Conservation (phyloP, 2,329 filamentous ascomycete species). For the Exophiala phaeomuriformis region DNA sequence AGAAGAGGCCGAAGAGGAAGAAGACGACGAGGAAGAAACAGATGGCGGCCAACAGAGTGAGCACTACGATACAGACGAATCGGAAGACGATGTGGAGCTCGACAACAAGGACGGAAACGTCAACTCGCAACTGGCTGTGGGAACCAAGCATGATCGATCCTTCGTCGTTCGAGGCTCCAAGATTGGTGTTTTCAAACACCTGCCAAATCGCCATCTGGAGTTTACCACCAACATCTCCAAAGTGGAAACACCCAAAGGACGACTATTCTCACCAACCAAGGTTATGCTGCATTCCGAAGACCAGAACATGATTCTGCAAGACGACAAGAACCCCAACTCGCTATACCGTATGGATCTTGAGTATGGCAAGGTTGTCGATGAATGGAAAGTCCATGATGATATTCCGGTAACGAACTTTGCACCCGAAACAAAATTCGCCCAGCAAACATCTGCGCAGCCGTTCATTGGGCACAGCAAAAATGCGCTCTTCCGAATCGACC, state of each 20-base stretch:
- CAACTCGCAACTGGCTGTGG: constrained; percentile 90
- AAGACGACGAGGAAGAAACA: constrained; percentile 54
- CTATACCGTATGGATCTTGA: constrained; percentile 97
- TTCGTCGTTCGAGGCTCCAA: constrained; percentile 96
- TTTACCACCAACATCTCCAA: constrained; percentile 97
- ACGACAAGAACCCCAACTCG: constrained; percentile 73
- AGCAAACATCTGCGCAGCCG: constrained; percentile 91
- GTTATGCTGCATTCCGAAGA: constrained; percentile 94
- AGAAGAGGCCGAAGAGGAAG: constrained; percentile 53
- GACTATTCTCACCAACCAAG: constrained; percentile 87
- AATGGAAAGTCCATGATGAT: constrained; percentile 97
- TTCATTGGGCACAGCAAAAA: constrained; percentile 92
- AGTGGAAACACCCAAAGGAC: constrained; percentile 79
- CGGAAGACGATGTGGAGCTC: constrained; percentile 66
- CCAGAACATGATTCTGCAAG: constrained; percentile 81
- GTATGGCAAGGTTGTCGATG: constrained; percentile 94
- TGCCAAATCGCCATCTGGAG: constrained; percentile 80
- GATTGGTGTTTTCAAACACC: constrained; percentile 98
- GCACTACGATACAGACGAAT: constrained; percentile 67
- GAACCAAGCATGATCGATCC: constrained; percentile 92
- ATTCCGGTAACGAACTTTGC: constrained; percentile 88
- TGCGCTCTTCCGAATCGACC: constrained; percentile 87
- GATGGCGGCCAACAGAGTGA: constrained; percentile 63
- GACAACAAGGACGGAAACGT: constrained; percentile 68
- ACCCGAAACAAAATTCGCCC: constrained; percentile 93